Conservation (phyloP, 2,329 filamentous ascomycete genomes). For the Pseudomassariella vexata region DNA sequence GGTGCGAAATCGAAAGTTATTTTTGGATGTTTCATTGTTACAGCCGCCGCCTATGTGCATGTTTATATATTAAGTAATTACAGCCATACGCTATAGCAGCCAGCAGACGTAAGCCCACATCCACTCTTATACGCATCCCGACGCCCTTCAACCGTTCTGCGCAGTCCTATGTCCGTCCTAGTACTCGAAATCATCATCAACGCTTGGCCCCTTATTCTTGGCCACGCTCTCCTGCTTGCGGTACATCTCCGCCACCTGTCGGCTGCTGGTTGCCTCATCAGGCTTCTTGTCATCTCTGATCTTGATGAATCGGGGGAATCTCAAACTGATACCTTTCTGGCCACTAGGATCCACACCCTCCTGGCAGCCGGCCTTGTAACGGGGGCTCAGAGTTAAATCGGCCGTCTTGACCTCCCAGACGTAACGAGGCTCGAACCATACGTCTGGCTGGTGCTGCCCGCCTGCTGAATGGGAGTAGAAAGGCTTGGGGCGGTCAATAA, state of each 20-base stretch:
- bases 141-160: too few species aligned
- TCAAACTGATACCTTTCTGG: constrained; percentile 75
- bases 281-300: constrained; percentile 92
- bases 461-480: constrained; percentile 85
- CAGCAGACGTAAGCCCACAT: too few species aligned
- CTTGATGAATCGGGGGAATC: constrained; percentile 92
- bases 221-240: constrained; percentile 84
- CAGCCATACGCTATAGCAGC: too few species aligned
- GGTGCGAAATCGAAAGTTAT: too few species aligned
- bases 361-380: constrained; percentile 85
- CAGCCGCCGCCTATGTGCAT: too few species aligned
- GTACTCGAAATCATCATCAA: constrained; percentile 98
- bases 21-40: too few species aligned
- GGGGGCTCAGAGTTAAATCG: constrained; percentile 84
- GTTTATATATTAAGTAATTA: too few species aligned
- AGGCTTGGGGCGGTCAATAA: constrained; percentile 87
- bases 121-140: too few species aligned
- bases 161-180: too few species aligned
- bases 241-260: constrained; percentile 96
- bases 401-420: constrained; percentile 99
- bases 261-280: constrained; percentile 77
- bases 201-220: constrained; percentile 78
- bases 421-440: constrained; percentile 92
- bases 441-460: constrained; percentile 90
- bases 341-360: constrained; percentile 69